Evolutionary conservation across 345 rosid species (phyloP).

Genomic region (Citrus trifoliata): DNA sequence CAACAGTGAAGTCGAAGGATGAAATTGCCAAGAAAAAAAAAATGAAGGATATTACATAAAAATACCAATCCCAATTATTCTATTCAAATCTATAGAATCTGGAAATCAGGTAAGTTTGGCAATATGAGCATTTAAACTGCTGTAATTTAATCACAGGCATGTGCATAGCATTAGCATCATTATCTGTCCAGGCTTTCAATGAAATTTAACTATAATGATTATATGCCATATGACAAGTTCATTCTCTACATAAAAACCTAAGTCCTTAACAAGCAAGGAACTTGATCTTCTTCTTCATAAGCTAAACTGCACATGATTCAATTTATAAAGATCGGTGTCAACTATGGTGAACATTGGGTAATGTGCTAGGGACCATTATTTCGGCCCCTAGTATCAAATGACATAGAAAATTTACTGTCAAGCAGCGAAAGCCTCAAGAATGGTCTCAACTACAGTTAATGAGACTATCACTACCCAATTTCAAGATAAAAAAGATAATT

Average conservation of each 20-base stretch:
- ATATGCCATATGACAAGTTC: not conserved
- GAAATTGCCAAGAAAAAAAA: not conserved
- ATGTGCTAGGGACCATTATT: not conserved
- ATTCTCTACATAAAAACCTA: not conserved
- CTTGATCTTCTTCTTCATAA: not conserved
- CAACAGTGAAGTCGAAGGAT: not conserved
- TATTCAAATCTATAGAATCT: not conserved
- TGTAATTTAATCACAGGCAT: not conserved
- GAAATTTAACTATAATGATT: not conserved
- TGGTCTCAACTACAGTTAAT: too few relatives aligned
- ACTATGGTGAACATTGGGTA: not conserved
- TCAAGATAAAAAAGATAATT: not conserved
- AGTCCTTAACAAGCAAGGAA: not conserved
- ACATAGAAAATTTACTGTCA: not conserved
- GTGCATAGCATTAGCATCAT: not conserved
- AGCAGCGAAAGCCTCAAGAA: not conserved
- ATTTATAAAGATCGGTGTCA: not conserved
- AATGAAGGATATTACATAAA: not conserved
- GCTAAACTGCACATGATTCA: not conserved
- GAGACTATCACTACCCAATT: not conserved
- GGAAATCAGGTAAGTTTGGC: not conserved
- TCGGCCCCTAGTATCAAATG: not conserved
- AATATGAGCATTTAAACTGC: conserved; percentile 4
- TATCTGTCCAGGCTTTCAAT: not conserved
- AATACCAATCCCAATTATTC: not conserved